A percentile compares a stretch with the other conserved stretches of the same genome.
Conservation (phyloP, 2,329 filamentous ascomycete species). For the Aspergillus arachidicola region DNA sequence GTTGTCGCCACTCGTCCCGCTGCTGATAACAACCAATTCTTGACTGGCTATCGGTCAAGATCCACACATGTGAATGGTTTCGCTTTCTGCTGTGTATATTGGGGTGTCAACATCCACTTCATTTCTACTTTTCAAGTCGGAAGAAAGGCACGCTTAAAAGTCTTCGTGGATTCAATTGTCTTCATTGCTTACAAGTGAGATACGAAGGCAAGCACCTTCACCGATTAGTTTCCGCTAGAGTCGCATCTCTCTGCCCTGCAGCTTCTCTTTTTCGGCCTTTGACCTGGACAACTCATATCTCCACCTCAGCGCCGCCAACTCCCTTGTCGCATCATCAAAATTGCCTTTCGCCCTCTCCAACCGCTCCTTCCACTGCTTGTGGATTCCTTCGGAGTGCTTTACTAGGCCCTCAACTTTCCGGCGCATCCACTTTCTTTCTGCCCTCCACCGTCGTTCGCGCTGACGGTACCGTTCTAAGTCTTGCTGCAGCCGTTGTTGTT, state of each 20-base stretch:
- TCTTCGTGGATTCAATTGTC: not conserved
- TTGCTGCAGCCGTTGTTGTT: slow-evolving; percentile 23
- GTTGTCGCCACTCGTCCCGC: slow-evolving; percentile 9
- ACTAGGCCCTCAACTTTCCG: slow-evolving; percentile 24
- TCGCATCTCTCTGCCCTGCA: not conserved
- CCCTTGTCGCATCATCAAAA: not conserved
- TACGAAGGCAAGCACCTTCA: not conserved
- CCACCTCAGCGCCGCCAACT: not conserved
- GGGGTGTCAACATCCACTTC: not conserved
- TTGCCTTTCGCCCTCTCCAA: not conserved
- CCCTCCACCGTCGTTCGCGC: slow-evolving; percentile 18
- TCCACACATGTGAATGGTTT: slow-evolving; percentile 9
- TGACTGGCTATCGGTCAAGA: slow-evolving; percentile 2
- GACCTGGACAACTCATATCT: not conserved
- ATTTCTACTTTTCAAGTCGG: not conserved
- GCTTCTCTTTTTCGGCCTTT: not conserved
- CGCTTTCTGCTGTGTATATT: not conserved
- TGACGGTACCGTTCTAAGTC: slow-evolving; percentile 20
- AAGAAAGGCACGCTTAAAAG: not conserved
- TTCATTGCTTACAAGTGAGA: not conserved
- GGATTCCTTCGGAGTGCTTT: slow-evolving; percentile 18
- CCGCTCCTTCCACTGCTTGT: slow-evolving; percentile 19
- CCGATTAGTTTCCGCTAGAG: not conserved
- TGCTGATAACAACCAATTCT: slow-evolving; percentile 5
- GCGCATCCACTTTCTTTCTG: slow-evolving; percentile 24